Conservation (phyloP, 2,329 filamentous ascomycete genomes). For the Colletotrichum lupini region DNA sequence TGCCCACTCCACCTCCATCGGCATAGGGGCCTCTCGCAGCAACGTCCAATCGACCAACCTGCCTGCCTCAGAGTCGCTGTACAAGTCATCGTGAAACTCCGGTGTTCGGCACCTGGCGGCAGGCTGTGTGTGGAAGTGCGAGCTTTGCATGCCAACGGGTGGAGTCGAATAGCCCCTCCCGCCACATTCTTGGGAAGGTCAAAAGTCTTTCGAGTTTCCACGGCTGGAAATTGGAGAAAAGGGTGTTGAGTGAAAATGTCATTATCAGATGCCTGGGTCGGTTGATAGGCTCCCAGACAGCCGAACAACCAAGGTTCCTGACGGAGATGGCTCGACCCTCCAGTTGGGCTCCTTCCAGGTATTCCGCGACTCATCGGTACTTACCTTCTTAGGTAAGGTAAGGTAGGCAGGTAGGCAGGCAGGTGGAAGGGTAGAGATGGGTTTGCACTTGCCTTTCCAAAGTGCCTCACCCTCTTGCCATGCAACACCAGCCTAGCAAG, state of each 20-base stretch:
- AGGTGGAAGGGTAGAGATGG: constrained; percentile 5
- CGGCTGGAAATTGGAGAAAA: background rate
- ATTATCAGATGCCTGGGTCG: background rate
- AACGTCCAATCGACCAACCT: background rate
- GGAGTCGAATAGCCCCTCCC: background rate
- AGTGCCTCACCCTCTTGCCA: constrained; percentile 11
- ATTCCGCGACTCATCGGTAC: background rate
- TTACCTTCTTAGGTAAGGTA: too few species aligned
- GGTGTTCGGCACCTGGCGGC: background rate
- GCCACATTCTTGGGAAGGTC: background rate
- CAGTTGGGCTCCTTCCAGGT: background rate
- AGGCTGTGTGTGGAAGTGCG: constrained; percentile 10
- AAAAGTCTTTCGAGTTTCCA: background rate
- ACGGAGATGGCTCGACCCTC: background rate
- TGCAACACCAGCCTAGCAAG: background rate
- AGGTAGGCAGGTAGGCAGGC: background rate
- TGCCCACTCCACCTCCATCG: background rate
- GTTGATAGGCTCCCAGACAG: background rate
- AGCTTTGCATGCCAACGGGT: background rate
- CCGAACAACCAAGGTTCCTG: background rate
- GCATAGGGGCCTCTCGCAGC: background rate
- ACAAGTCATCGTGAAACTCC: background rate
- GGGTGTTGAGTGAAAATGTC: background rate
- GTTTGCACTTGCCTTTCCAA: constrained; percentile 8
- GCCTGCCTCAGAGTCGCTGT: background rate